phyloP scores from a whole-genome alignment of 371 early-diverging fungal genomes.

The Haplosporangium sp. region DNA sequence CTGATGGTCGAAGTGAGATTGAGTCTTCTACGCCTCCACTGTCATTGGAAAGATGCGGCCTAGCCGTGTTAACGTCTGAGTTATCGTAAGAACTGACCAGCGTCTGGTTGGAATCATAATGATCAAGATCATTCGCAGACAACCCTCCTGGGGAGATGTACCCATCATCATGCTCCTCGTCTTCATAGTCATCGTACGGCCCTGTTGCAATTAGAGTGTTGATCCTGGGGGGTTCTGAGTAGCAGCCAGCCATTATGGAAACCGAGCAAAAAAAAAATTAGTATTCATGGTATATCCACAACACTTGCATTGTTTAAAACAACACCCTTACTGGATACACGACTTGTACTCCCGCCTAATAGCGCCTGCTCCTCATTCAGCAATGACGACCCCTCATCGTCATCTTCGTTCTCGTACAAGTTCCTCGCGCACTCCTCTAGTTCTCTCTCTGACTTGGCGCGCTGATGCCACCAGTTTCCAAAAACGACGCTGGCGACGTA shows the following conservation, averaged over 20 bases:
- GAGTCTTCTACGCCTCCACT: conserved; percentile 46
- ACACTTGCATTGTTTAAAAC: not conserved
- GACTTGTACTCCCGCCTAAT: not conserved
- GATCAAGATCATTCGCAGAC: conserved; percentile 25
- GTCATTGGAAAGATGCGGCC: conserved; percentile 30
- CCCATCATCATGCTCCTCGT: conserved; percentile 55
- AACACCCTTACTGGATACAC: conserved; percentile 16
- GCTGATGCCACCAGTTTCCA: conserved; percentile 67
- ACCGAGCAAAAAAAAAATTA: not conserved
- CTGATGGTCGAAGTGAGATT: conserved; percentile 39
- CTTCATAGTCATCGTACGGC: conserved; percentile 49
- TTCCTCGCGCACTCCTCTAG: conserved; percentile 33
- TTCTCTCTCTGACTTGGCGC: conserved; percentile 33
- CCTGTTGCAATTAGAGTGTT: conserved; percentile 22
- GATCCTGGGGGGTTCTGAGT: conserved; percentile 30
- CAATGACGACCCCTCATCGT: conserved; percentile 1
- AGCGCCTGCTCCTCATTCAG: conserved; percentile 28
- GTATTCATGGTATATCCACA: not conserved
- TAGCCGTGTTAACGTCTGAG: conserved; percentile 31
- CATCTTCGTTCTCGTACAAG: conserved; percentile 16
- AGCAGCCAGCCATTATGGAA: not conserved
- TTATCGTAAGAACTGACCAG: conserved; percentile 27
- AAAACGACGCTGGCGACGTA: conserved; percentile 73
- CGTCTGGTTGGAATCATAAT: conserved; percentile 30
- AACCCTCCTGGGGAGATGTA: conserved; percentile 34